Evolutionary conservation across 1,284 basidiomycete species (phyloP).

Genomic region (Ceratobasidium theobromae): DNA sequence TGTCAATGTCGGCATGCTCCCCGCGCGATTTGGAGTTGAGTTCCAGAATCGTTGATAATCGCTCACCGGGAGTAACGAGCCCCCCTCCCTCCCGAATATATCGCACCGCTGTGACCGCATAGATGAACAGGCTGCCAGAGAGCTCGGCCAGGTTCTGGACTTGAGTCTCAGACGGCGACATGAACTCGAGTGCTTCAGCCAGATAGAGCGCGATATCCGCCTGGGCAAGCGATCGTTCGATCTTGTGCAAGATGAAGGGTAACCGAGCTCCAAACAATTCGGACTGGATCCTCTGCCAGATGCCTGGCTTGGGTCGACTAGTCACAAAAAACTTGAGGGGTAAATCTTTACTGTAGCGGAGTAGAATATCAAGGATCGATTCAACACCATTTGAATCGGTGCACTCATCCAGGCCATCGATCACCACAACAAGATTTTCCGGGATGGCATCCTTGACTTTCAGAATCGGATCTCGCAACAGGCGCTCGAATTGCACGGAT

Average conservation of each 20-base stretch:
- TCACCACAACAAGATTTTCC: not conserved
- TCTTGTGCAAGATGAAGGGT: not conserved
- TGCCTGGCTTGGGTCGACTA: not conserved
- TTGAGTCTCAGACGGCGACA: no score
- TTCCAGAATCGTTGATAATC: not conserved
- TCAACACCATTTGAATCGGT: not conserved
- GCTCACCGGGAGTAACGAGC: no score
- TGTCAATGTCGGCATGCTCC: not conserved
- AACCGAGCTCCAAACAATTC: not conserved
- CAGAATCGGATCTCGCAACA: not conserved
- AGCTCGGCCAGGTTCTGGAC: not conserved
- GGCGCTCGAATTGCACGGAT: not conserved
- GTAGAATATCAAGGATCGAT: not conserved
- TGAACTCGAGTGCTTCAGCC: not conserved
- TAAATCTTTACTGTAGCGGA: no score
- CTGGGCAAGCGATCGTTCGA: no score
- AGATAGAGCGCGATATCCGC: no score
- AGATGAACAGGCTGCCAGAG: no score
- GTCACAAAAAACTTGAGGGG: constrained; percentile 2
- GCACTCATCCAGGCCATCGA: constrained; percentile 14
- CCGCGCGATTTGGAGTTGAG: not conserved
- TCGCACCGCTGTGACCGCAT: no score
- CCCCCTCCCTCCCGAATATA: no score
- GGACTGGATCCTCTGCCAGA: not conserved
- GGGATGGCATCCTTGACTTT: no score